A percentile compares a stretch with the other conserved stretches of the same genome.
phyloP scores from a whole-genome alignment of 2,329 filamentous ascomycete species.

The Colletotrichum orbiculare region DNA sequence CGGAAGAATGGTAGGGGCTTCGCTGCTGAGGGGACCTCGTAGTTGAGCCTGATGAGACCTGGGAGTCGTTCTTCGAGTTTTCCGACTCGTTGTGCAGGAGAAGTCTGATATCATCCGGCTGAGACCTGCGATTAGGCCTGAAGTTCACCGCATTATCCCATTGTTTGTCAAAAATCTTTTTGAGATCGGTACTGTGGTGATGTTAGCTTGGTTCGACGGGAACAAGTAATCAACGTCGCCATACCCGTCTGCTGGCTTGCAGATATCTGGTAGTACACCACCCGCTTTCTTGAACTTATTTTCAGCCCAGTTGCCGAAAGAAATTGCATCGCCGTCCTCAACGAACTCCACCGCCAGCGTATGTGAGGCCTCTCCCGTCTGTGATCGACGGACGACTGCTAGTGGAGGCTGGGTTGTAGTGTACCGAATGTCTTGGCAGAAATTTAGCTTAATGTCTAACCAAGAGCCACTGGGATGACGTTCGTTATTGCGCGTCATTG shows the following conservation, averaged over 20 bases:
- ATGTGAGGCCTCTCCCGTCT: neutral
- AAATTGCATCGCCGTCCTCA: neutral
- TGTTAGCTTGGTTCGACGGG: neutral
- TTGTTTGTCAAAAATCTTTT: constrained; percentile 8
- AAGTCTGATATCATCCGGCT: constrained; percentile 15
- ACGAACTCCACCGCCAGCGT: constrained; percentile 12
- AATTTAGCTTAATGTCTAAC: constrained; percentile 23
- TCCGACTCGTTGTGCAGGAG: constrained; percentile 12
- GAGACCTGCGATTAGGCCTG: neutral
- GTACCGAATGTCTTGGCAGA: constrained; percentile 2
- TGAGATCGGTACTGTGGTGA: neutral
- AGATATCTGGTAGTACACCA: too few species aligned
- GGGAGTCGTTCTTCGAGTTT: neutral
- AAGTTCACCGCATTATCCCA: neutral
- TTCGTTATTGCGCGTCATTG: neutral
- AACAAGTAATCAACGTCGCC: neutral
- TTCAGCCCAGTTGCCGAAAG: neutral
- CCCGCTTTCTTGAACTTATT: neutral
- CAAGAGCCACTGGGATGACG: constrained; percentile 4
- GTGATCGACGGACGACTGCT: neutral
- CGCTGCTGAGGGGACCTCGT: constrained; percentile 10
- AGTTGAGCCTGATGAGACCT: neutral
- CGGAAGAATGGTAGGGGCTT: neutral
- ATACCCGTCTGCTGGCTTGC: neutral
- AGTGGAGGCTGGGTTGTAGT: neutral